Evolutionary conservation across 768 basidiomycete species (phyloP), one percentile per base, ranked within the genome.

Genomic region (Termitomyces sp.): DNA sequence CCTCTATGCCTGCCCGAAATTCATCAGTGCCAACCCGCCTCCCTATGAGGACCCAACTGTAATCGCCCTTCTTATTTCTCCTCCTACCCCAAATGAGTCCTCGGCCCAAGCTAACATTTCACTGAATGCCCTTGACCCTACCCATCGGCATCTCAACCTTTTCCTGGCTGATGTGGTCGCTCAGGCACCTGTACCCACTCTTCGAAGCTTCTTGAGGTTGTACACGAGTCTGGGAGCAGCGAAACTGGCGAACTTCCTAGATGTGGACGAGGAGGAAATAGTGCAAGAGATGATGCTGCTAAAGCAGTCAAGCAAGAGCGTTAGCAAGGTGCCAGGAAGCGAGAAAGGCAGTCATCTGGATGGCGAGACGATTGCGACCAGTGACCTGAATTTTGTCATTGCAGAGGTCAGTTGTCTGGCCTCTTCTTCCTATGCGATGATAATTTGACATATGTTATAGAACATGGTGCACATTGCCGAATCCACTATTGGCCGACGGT

Each of bases 391-490:
- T 71, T 99, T 98, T 66, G 88, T 90, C 55, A 95, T 98, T 63
- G 86, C 94, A 60, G 90, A 94, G 76, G 95, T 94, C 62, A 64
- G 85, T 73, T 44, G 57, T 46, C 44, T 23, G 43, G 44, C 10
- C 15, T 28, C 40, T 12, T 21, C 48, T 15, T 33, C 10, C 3
- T 23, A 30, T 40, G 17, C 12, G 21, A 54, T 17, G 31, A n/a
- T 23, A 37, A 43, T 12, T 12, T 14, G 19, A 50, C 12, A 51
- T 33, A 23, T 28, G 58, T 26, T 15, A 23, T 63, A 98, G 95
- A 92, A 94, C 68, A 95, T 95, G 89, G 89, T 98, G 8, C 91
- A 96, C 63, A 94, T 98, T 60, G 88, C 91, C 3, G 95, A 98
- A 70, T 94, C 93, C 21, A 97, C 93, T 0, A 86, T 96, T 19